Percentiles rank a stretch among this genome's conserved stretches.
phyloP scores from a whole-genome alignment of 306 rosid genomes.

The Fragaria vesca region DNA sequence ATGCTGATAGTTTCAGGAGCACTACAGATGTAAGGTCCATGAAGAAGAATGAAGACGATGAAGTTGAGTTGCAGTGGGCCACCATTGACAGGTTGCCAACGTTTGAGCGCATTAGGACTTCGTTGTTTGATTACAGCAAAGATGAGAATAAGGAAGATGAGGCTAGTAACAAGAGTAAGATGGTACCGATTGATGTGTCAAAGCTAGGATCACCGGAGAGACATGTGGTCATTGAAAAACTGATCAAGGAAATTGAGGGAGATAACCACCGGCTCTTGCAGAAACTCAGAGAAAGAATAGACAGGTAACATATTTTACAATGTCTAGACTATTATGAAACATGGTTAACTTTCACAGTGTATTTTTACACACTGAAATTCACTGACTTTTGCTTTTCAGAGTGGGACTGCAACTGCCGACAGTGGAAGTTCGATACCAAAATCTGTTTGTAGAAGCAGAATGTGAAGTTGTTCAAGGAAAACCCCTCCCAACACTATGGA shows the following conservation, averaged over 20 bases:
- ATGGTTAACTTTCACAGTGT: too few species aligned
- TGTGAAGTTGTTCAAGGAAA: slow-evolving; percentile 27
- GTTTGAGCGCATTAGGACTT: slow-evolving; percentile 1
- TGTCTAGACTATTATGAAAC: too few species aligned
- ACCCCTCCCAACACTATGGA: slow-evolving; percentile 31
- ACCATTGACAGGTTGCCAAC: slow-evolving; percentile 28
- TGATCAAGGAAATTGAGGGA: slow-evolving; percentile 22
- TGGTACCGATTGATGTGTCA: slow-evolving; percentile 14
- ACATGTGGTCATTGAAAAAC: slow-evolving; percentile 17
- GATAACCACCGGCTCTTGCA: slow-evolving; percentile 24
- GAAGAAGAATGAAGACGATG: slow-evolving; percentile 9
- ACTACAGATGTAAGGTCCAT: not conserved
- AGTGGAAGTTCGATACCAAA: slow-evolving; percentile 19
- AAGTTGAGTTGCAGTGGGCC: slow-evolving; percentile 22
- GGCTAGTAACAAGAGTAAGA: slow-evolving; percentile 5
- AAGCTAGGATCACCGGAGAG: slow-evolving; percentile 17
- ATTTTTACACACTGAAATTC: not conserved
- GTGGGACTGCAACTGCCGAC: slow-evolving; percentile 27
- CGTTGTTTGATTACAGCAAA: not conserved
- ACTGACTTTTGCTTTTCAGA: not conserved
- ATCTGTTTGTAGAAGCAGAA: slow-evolving; percentile 22
- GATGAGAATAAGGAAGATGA: not conserved
- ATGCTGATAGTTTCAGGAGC: slow-evolving; percentile 8
- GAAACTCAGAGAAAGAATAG: slow-evolving; percentile 27
- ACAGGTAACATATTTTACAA: too few species aligned